A percentile compares a stretch with the other conserved stretches of the same genome.
Evolutionary conservation across 2,329 filamentous ascomycete species (phyloP).

Genomic region (Chalara sp.): DNA sequence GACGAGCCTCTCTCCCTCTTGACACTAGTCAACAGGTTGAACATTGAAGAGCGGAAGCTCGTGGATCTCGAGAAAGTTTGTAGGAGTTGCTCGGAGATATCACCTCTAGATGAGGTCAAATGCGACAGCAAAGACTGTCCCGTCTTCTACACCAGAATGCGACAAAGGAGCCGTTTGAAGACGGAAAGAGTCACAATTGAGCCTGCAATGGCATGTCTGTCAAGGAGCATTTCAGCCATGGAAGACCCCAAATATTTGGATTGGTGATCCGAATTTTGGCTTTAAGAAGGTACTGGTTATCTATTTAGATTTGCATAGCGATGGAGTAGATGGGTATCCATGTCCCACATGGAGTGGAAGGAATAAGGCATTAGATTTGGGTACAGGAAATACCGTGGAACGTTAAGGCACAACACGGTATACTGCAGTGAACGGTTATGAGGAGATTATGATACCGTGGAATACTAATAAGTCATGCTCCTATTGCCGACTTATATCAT

Average conservation of each 20-base stretch:
- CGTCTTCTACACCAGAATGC: constrained; percentile 76
- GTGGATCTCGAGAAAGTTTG: constrained; percentile 65
- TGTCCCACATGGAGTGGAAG: too few species aligned
- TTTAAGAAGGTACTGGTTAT: not conserved
- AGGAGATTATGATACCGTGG: too few species aligned
- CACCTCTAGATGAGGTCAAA: constrained; percentile 67
- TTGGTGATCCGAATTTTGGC: constrained; percentile 14
- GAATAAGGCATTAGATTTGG: too few species aligned
- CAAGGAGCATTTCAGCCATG: constrained; percentile 20
- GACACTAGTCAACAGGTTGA: constrained; percentile 54
- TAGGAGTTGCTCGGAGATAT: constrained; percentile 68
- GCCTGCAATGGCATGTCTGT: constrained; percentile 35
- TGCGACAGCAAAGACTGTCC: constrained; percentile 92
- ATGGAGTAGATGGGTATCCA: not conserved
- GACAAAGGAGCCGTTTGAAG: constrained; percentile 44
- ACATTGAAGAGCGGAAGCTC: constrained; percentile 55
- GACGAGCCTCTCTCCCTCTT: constrained; percentile 55
- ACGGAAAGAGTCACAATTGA: constrained; percentile 32
- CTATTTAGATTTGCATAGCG: not conserved
- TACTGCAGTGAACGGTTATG: too few species aligned
- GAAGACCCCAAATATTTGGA: constrained; percentile 15
- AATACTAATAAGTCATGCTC: too few species aligned
- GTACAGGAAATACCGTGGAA: too few species aligned
- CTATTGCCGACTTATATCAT: too few species aligned
- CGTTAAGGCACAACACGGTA: too few species aligned